Evolutionary conservation across 2,329 filamentous ascomycete genomes (phyloP), one percentile per base, ranked within the genome.

Genomic region (Colletotrichum lentis): DNA sequence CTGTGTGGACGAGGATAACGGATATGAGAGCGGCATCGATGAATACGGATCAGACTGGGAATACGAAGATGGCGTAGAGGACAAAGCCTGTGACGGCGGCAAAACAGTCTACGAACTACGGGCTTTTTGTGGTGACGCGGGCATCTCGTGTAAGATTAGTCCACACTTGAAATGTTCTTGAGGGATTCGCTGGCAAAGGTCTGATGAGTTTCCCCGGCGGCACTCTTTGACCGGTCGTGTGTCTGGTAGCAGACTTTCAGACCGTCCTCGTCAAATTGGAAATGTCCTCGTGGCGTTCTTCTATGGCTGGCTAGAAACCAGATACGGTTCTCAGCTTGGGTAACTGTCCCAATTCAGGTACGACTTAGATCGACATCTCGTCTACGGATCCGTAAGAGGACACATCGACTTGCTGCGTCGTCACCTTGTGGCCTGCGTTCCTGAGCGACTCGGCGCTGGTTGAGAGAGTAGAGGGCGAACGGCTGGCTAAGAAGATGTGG

Each of bases 401-500:
- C 16, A 44, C 41, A 10, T 44, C 41, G 41, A 16, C 41, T 10
- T 44, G 41, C n/a, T 44, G 41, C 16, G 41, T 44, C 4, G n/a
- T 8, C 7, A 44, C 41, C 14, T 20, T n/a, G 14, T n/a, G 41
- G 5, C 41, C 41, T 2, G 18, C 41, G 6, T 10, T 44, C 41
- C n/a, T 44, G 16, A 44, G 41, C 7, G 41, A 44, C n/a, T 44
- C 41, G 41, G 41, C 41, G 16, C 41, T 18, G 5, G 41, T 18
- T 7, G 16, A 6, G n/a, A 44, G 41, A 10, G 41, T 44, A 3
- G 41, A 7, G 41, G 41, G 18, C 16, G 41, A 44, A 10, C 41
- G 41, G 3, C 41, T 44, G 14, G 64, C 59, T 22, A 53, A 43
- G 46, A 64, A 47, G 39, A 67, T 20, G 60, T 67, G 60, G 39